These are phyloP conservation scores for Delitschia confertaspora DNA, from an alignment of 495 filamentous ascomycete species.

Conservation along the genomic window DNA sequence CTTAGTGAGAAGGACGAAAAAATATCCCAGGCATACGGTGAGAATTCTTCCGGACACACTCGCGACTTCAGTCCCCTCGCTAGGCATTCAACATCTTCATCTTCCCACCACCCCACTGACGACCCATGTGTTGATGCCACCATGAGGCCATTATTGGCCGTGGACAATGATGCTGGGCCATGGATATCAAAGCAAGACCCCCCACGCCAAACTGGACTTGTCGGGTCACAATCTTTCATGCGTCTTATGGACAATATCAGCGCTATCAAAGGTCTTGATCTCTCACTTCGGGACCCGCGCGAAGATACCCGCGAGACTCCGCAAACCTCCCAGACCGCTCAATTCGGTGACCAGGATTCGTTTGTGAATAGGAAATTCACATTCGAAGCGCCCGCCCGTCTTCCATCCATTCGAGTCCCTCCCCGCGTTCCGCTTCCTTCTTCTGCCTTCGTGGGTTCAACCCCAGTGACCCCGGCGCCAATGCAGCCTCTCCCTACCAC, in stretches of 20 bases:
- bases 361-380: not conserved
- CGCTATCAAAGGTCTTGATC: slow-evolving; percentile 2
- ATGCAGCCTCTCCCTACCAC: slow-evolving; percentile 10
- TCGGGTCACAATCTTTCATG: slow-evolving; percentile 12
- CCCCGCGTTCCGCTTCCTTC: no score
- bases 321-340: not conserved
- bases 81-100: not conserved
- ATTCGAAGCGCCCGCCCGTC: slow-evolving; percentile 6
- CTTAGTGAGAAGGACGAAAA: no score
- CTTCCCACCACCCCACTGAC: not conserved
- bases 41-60: no score
- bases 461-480: no score
- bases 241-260: slow-evolving; percentile 15
- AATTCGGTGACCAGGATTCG: not conserved
- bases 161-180: not conserved
- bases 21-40: no score
- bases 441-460: no score
- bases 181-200: not conserved
- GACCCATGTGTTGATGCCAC: not conserved
- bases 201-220: not conserved
- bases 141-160: not conserved
- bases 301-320: not conserved
- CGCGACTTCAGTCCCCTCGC: no score
- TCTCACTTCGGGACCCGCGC: slow-evolving; percentile 11
- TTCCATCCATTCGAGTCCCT: slow-evolving; percentile 6